Evolutionary conservation across 768 basidiomycete species (phyloP).

Genomic region (Tricholoma terreum): DNA sequence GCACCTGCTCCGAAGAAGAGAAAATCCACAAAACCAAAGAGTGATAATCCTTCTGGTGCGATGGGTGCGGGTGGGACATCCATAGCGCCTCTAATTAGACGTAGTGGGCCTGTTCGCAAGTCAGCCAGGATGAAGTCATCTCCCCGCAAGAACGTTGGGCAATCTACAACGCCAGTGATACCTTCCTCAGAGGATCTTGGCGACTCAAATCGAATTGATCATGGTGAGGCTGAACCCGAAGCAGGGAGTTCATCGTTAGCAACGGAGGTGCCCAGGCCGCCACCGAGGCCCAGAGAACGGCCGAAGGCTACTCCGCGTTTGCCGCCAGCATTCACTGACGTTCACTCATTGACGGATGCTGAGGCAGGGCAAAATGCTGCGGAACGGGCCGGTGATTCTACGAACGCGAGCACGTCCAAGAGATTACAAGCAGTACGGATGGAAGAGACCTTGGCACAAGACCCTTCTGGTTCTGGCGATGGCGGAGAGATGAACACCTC

Average conservation of each 20-base stretch:
- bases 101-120: not conserved
- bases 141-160: not conserved
- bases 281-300: not conserved
- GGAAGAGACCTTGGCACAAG: not conserved
- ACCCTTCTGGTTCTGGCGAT: not conserved
- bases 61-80: not conserved
- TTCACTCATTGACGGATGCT: not conserved
- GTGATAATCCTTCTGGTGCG: not conserved
- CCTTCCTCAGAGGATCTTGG: not conserved
- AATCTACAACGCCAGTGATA: not conserved
- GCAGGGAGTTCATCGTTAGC: not conserved
- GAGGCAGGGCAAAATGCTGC: not conserved
- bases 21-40: constrained; percentile 2
- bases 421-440: not conserved
- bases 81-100: not conserved
- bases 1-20: constrained; percentile 9
- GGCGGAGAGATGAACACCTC: not conserved
- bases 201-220: not conserved
- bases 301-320: not conserved
- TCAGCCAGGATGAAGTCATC: not conserved
- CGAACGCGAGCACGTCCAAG: not conserved
- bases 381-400: not conserved
- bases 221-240: not conserved
- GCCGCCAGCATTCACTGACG: not conserved
- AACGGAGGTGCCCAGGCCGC: not conserved